A percentile compares a stretch with the other conserved stretches of the same genome.
Conservation (phyloP, 2,329 filamentous ascomycete genomes). For the Orbilia quercus region DNA sequence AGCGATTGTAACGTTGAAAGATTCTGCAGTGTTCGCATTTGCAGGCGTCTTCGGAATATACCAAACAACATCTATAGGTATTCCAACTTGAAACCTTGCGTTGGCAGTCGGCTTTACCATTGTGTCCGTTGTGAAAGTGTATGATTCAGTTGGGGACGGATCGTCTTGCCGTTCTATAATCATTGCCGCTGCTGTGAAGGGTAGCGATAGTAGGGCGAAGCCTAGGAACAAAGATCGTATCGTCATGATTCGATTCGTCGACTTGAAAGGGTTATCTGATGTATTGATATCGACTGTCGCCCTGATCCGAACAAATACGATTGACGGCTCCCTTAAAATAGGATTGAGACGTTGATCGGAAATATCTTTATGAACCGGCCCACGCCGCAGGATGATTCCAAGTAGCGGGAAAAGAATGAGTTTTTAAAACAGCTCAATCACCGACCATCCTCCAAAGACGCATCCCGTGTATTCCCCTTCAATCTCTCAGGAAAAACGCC, state of each 20-base stretch:
- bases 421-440: too few species aligned
- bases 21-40: slow-evolving; percentile 29
- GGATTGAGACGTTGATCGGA: too few species aligned
- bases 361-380: not conserved
- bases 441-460: slow-evolving; percentile 8
- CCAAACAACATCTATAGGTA: slow-evolving; percentile 41
- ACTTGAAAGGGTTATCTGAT: too few species aligned
- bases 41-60: slow-evolving; percentile 35
- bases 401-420: slow-evolving; percentile 13
- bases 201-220: slow-evolving; percentile 7
- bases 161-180: not conserved
- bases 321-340: too few species aligned
- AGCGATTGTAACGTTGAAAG: slow-evolving; percentile 47
- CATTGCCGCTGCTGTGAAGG: slow-evolving; percentile 16
- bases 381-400: too few species aligned
- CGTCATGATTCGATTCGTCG: too few species aligned
- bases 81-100: slow-evolving; percentile 40
- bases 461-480: slow-evolving; percentile 12
- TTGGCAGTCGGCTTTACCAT: slow-evolving; percentile 40
- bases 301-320: too few species aligned
- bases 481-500: slow-evolving; percentile 28
- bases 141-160: slow-evolving; percentile 29
- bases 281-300: too few species aligned
- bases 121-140: slow-evolving; percentile 45
- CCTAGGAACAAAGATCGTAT: not conserved